Evolutionary conservation across 805 yeast genomes (phyloP), one percentile per base, ranked within the genome.

Genomic region (Candida takata): DNA sequence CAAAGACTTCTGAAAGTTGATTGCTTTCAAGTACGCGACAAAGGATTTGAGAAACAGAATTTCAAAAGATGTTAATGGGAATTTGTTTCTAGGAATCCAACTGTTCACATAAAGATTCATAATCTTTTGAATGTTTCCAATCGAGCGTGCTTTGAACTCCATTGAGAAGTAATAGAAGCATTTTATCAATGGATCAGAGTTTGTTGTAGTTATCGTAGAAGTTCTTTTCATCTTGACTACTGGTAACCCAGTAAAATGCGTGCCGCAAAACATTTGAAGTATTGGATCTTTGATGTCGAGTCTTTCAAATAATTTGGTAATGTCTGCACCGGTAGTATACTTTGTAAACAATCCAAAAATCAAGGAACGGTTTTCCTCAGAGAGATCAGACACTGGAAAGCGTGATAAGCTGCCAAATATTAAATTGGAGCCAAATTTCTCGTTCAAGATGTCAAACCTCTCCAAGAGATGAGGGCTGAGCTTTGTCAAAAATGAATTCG

Each of bases 91-190:
- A 4, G 40, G 36, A 6, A 58, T 24, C 64, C 69, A 63, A 30
- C 55, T 54, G 8, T 42, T 45, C 8, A 52, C 38, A 35, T 60
- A 64, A n/a, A 49, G 40, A 9, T 49, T 44, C 1, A 60, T 34
- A 14, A 65, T 55, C 31, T 55, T 54, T 2, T 40, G 41, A 10
- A 65, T 41, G 33, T 64, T 62, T 4, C 35, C 17, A 10, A 54
- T 52, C 4, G 60, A 49, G 29, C 54, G 57, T 10, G 57, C 42
- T 19, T 48, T 55, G 45, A 57, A 51, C 39, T 64, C 69, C 10
- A 54, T 31, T 12, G 58, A 49, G 8, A 65, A 42, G 20, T 52
- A 56, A 41, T 58, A 65, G 12, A 51, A 51, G 4, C 60, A 37
- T 40, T 54, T 62, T 3, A 65, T 49, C 29, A 65, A 46, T 1